phyloP scores from a whole-genome alignment of 441 rosid genomes.

The Biscutella laevigata region DNA sequence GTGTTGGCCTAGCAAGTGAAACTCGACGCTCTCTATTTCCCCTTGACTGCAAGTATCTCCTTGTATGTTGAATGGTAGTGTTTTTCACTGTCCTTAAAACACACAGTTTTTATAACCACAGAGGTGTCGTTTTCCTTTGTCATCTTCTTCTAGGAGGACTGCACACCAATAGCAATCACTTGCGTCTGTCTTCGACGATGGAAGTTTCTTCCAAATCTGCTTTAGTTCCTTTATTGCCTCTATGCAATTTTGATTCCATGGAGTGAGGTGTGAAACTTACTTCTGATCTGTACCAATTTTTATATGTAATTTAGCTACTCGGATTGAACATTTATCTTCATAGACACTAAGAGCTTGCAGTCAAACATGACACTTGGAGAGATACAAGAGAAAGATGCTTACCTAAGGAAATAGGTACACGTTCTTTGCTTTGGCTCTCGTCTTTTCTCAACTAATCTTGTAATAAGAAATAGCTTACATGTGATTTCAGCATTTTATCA shows the following conservation, averaged over 20 bases:
- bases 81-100: neutral
- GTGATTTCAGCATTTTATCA: constrained; percentile 21
- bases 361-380: constrained; percentile 69
- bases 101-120: neutral
- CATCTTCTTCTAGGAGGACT: neutral
- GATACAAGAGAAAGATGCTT: constrained; percentile 52
- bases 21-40: too few species aligned
- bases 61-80: neutral
- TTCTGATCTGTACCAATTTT: too few species aligned
- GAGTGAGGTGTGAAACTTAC: too few species aligned
- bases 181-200: neutral
- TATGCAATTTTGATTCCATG: neutral
- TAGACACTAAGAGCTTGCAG: constrained; percentile 63
- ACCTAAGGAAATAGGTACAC: constrained; percentile 46
- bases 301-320: neutral
- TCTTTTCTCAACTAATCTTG: neutral
- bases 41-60: too few species aligned
- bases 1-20: neutral
- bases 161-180: neutral
- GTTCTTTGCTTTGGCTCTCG: neutral
- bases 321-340: neutral
- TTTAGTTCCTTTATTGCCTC: neutral
- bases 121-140: neutral
- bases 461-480: neutral
- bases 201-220: neutral